These are phyloP conservation scores for Sporothrix dimorphospora DNA, from an alignment of 2,329 filamentous ascomycete genomes.

Conservation along the genomic window DNA sequence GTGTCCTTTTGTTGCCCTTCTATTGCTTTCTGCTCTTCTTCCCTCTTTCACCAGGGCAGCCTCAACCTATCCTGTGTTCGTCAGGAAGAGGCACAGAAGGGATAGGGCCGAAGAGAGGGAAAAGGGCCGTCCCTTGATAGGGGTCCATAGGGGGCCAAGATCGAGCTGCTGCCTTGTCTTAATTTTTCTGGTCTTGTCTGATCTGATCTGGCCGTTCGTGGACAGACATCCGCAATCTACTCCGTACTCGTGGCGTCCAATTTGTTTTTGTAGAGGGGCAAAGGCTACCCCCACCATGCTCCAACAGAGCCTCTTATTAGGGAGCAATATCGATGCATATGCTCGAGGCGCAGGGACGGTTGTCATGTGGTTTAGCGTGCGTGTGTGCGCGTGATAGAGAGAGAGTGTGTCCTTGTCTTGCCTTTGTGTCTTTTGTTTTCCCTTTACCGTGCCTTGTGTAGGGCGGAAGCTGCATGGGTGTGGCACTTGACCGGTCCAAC, in stretches of 20 bases:
- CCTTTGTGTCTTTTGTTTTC: neutral
- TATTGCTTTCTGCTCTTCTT: neutral
- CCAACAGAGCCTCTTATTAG: neutral
- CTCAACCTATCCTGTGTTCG: neutral
- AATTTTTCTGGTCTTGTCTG: neutral
- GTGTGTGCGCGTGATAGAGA: neutral
- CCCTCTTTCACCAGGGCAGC: too few species aligned
- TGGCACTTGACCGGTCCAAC: conserved; percentile 4
- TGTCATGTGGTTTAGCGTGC: neutral
- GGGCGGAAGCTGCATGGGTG: conserved; percentile 7
- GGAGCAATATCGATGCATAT: neutral
- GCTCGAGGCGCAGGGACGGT: conserved; percentile 6
- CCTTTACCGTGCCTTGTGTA: neutral
- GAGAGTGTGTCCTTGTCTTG: neutral
- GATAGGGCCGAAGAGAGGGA: neutral
- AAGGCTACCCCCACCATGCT: neutral
- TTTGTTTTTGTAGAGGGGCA: neutral
- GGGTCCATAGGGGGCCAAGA: neutral
- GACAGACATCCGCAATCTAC: neutral
- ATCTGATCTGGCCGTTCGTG: neutral
- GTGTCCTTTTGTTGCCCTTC: too few species aligned
- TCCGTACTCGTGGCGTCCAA: neutral
- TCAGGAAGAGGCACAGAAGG: conserved; percentile 6
- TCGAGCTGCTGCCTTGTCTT: conserved; percentile 9
- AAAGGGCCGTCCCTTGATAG: conserved; percentile 5